Evolutionary conservation across 768 basidiomycete genomes (phyloP).

Genomic region (Psilocybe azurescens): DNA sequence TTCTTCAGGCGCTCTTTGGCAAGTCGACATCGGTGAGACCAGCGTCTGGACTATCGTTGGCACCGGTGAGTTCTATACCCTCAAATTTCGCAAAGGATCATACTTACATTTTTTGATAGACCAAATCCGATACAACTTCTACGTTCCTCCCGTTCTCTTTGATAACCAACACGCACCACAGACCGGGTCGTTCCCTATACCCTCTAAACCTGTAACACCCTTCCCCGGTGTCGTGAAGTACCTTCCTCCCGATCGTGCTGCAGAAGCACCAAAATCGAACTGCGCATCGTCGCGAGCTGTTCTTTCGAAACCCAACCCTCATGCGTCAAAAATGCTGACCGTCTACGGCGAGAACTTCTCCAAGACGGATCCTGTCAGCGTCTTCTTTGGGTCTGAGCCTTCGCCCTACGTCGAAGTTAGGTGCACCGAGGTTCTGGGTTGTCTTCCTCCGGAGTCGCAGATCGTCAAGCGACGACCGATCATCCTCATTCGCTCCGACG

Average conservation of each 20-base stretch:
- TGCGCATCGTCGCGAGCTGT: slow-evolving; percentile 69
- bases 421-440: slow-evolving; percentile 85
- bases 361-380: slow-evolving; percentile 78
- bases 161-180: slow-evolving; percentile 79
- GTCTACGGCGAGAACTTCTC: slow-evolving; percentile 90
- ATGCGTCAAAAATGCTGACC: slow-evolving; percentile 81
- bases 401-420: slow-evolving; percentile 89
- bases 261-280: slow-evolving; percentile 79
- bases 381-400: slow-evolving; percentile 88
- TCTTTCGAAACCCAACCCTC: slow-evolving; percentile 78
- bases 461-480: slow-evolving; percentile 76
- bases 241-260: slow-evolving; percentile 86
- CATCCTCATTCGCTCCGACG: slow-evolving; percentile 82
- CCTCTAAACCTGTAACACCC: slow-evolving; percentile 83
- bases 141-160: slow-evolving; percentile 84
- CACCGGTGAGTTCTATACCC: slow-evolving; percentile 61
- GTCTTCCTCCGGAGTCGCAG: slow-evolving; percentile 76
- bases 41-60: slow-evolving; percentile 96
- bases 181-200: slow-evolving; percentile 77
- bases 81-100: slow-evolving; percentile 7
- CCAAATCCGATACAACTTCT: slow-evolving; percentile 93
- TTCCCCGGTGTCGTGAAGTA: slow-evolving; percentile 91
- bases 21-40: slow-evolving; percentile 91
- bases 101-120: slow-evolving; percentile 49
- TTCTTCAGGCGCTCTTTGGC: slow-evolving; percentile 83